These are phyloP conservation scores for Tetratostichococcus sp. DNA, from an alignment of 139 green algal genomes.

Conservation along the genomic window DNA sequence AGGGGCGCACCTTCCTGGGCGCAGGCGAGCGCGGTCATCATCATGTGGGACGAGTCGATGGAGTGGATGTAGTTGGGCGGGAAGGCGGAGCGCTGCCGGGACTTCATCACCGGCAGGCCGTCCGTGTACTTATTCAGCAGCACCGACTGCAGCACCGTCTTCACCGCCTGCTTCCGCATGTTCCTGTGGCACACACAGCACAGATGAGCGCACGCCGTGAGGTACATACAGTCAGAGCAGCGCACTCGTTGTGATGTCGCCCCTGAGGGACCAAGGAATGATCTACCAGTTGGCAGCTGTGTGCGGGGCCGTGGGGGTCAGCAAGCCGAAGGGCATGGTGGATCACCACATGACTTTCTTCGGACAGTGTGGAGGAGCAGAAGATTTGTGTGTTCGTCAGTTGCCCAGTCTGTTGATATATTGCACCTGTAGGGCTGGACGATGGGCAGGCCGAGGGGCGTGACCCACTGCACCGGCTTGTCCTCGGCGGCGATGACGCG, in stretches of 20 bases:
- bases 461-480: constrained; percentile 75
- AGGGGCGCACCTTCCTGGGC: constrained; percentile 20
- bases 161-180: constrained; percentile 28
- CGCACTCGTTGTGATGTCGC: too few species aligned
- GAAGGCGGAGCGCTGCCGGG: constrained; percentile 84
- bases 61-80: constrained; percentile 97
- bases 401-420: too few species aligned
- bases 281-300: too few species aligned
- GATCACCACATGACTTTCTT: too few species aligned
- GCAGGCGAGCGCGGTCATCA: constrained; percentile 89
- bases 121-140: constrained; percentile 34
- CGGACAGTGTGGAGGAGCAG: too few species aligned
- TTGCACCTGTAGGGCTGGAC: constrained; percentile 90
- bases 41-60: constrained; percentile 96
- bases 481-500: constrained; percentile 43
- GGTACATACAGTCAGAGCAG: too few species aligned
- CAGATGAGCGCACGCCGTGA: too few species aligned
- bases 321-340: too few species aligned
- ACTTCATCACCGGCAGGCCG: constrained; percentile 36
- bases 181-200: not conserved
- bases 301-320: too few species aligned
- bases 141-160: constrained; percentile 56
- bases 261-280: too few species aligned
- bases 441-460: constrained; percentile 86
- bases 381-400: too few species aligned